Evolutionary conservation across 257 asterid species (phyloP), one percentile per base, ranked within the genome.

Genomic region (Penstemon newberryi): DNA sequence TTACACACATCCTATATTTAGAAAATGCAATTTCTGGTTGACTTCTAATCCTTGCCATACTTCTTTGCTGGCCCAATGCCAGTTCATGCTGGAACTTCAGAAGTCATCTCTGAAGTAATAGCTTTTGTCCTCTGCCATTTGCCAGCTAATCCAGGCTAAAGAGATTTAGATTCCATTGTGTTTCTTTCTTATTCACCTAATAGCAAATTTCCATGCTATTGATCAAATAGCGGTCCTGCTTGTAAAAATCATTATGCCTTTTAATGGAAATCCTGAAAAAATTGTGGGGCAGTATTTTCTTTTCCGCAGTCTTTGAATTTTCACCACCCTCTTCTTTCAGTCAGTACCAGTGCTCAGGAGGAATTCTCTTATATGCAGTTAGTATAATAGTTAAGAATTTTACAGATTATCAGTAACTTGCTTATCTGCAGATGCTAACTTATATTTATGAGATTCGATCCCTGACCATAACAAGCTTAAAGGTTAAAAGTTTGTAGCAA

Each of bases 381-480:
- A 15, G 50, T 52, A 52, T 5, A 65, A 65, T 33, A 43, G 51
- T 65, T 38, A 1, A 9, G 33, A 39, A 18, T 15, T 38, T 12
- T 36, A 42, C 38, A 36, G 38, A 8, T 12, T 44, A 0, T 25
- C 55, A 42, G 8, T 56, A 56, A 37, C 57, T 25, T 7, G 52
- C 39, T 3, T 8, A 36, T 12, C 41, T 69, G 41, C 57, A 11
- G n/a, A 37, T 42, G 41, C 73, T 37, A 7, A 7, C 12, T 56
- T 43, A 38, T 19, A 58, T 45, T 47, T 69, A 9, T 70, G 61
- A 40, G 44, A 55, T 70, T 59, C 60, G 59, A 38, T 69, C 33
- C 5, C 25, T 25, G 73, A 0, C 7, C 13, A 37, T 42, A 70
- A 46, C 51, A 46, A 46, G 9, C 12, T 7, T 49, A 39, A 36